Evolutionary conservation across 1,139 yeast species (phyloP), one percentile per base, ranked within the genome.

Genomic region (Blastobotrys illinoisensis): DNA sequence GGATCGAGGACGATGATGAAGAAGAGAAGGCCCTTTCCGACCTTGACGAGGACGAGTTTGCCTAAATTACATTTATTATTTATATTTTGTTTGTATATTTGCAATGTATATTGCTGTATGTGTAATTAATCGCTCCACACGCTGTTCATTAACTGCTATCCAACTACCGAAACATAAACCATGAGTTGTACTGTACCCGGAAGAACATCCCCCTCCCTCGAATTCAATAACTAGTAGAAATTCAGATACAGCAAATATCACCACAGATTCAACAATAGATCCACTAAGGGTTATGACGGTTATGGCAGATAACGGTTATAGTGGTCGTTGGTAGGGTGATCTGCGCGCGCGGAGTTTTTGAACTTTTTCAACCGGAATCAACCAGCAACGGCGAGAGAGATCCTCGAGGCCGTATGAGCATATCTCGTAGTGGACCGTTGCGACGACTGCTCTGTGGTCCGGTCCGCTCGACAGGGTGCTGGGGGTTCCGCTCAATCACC

Each of bases 11-110:
- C 36, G 58, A 50, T 13, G 60, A 52, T 5, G 65, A 52, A 13
- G 64, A 58, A 19, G 67, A 60, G 21, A 66, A 62, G 23, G 66
- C 60, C 14, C 56, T 64, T 48, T 62, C 64, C n/a, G 66, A 64
- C 51, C 52, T 62, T 18, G 67, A 64, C 46, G 66, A 62, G 36
- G 54, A 60, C 44, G 64, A 60, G 45, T 57, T 60, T 54, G 61
- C 52, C 24, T 58, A 49, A 46, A 20, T 7, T 5, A 19, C 46
- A 24, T 32, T n/a, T 36, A 7, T n/a, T 28, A 26, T 43, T 50
- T n/a, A 21, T 47, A 46, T 32, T 14, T 21, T 19, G 20, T 14
- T 28, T 40, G 9, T 19, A 23, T 28, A 26, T 26, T 26, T 26
- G 20, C 32, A 21, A 44, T 44, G 14, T 47, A 21, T 51, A 36